Evolutionary conservation across 1,284 basidiomycete genomes (phyloP), one percentile per base, ranked within the genome.

Genomic region (Malassezia japonica): DNA sequence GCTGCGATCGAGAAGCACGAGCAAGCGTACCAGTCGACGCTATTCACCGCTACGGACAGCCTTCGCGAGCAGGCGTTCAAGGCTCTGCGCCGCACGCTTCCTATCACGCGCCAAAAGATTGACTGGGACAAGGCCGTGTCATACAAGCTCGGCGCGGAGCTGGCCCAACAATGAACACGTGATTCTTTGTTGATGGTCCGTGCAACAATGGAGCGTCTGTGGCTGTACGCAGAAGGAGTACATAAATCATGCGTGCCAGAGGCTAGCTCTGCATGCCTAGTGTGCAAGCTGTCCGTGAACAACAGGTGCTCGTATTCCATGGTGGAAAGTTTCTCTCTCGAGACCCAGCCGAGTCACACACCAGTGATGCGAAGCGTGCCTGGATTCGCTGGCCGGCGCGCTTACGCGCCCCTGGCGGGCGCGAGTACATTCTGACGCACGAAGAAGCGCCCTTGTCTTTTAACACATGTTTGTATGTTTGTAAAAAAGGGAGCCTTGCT

Each of bases 111-210:
- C 40, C 67, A 72, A 51, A 70, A 70, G 54, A 49, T 72, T 24
- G 68, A 72, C 48, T 72, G 70, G 70, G 64, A 71, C 39, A 68
- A 70, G 59, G 65, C 67, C 46, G 55, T 61, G 20, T 61, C 62
- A 34, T 69, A 69, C 45, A 62, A 62, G 34, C 28, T 69, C 9
- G 59, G 63, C 3, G 46, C 58, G 18, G 61, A 69, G 42, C 40
- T 69, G 20, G 50, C 57, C n/a, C 28, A 50, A 51, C 28, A 27
- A 52, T 3, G 29, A 42, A 13, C 40, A 42, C 29, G 42, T 44
- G 24, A 20, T 33, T 35, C 29, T 24, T 33, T 44, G 27, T 29
- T 21, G 10, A 12, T 29, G 40, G 40, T 42, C 28, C 20, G 40
- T 28, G 25, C 25, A 23, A 42, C 28, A 9, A 28, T 29, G 40